Conservation (phyloP, 2,329 filamentous ascomycete genomes). For the Tolypocladium endophyticum region DNA sequence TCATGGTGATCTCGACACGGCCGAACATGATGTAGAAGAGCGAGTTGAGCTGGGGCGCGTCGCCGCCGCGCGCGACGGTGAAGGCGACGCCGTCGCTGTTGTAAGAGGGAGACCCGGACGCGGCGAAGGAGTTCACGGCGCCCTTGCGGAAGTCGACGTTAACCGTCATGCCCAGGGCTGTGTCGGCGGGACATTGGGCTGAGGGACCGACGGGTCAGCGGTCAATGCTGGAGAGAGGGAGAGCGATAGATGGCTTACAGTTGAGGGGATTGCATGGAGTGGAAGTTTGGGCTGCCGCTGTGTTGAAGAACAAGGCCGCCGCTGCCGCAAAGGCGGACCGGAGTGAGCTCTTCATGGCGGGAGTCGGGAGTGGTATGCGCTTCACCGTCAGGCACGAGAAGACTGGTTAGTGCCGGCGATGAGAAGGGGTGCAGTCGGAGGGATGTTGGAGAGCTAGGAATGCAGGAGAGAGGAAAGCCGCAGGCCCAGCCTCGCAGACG, state of each 20-base stretch:
- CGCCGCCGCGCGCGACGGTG: slow-evolving; percentile 65
- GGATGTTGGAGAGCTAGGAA: not conserved
- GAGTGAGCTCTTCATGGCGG: not conserved
- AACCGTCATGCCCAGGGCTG: slow-evolving; percentile 74
- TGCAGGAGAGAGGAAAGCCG: not conserved
- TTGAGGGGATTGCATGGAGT: slow-evolving; percentile 15
- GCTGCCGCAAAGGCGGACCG: not conserved
- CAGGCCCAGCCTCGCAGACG: not conserved
- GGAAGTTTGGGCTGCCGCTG: slow-evolving; percentile 26
- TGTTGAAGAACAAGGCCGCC: slow-evolving; percentile 8
- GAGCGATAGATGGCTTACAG: slow-evolving; percentile 13
- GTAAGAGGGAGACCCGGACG: slow-evolving; percentile 63
- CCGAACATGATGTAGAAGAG: slow-evolving; percentile 99
- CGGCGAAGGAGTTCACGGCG: slow-evolving; percentile 65
- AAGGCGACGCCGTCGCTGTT: slow-evolving; percentile 68
- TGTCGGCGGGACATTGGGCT: slow-evolving; percentile 60
- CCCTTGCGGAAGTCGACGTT: slow-evolving; percentile 75
- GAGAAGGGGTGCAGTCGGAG: not conserved
- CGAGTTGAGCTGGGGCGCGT: slow-evolving; percentile 76
- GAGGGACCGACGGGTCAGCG: slow-evolving; percentile 1
- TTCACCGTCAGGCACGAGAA: not conserved
- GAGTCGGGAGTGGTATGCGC: not conserved
- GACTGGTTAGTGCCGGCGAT: not conserved
- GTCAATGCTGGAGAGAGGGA: not conserved
- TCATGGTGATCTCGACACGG: slow-evolving; percentile 74